Evolutionary conservation across 768 basidiomycete species (phyloP).

Genomic region (Rhodotorula sphaerocarpa): DNA sequence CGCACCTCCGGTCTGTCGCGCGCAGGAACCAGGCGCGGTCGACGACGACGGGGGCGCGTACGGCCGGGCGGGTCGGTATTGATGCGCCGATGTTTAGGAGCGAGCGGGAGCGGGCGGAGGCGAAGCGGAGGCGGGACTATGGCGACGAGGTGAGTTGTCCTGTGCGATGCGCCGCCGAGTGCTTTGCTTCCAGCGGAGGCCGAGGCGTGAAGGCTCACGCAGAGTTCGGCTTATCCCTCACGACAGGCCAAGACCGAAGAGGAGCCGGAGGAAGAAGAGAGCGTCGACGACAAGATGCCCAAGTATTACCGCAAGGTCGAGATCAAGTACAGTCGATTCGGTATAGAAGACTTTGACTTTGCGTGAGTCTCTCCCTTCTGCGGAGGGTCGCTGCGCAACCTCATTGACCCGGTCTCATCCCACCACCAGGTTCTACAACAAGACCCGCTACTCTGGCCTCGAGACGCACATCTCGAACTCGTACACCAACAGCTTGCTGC

Average conservation of each 20-base stretch:
- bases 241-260: conserved; percentile 3
- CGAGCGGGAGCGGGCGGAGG: conserved; percentile 53
- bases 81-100: conserved; percentile 61
- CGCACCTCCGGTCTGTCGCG: conserved; percentile 60
- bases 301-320: conserved; percentile 81
- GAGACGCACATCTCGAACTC: conserved; percentile 97
- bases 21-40: conserved; percentile 67
- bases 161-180: too few species aligned
- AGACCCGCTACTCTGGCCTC: conserved; percentile 77
- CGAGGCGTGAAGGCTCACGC: too few species aligned
- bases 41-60: conserved; percentile 52
- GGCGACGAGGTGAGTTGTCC: conserved; percentile 12
- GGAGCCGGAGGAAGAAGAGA: conserved; percentile 21
- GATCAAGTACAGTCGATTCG: conserved; percentile 97
- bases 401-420: conserved; percentile 7
- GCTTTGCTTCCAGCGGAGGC: too few species aligned
- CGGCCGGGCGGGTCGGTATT: conserved; percentile 44
- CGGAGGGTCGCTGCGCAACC: too few species aligned
- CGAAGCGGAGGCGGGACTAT: conserved; percentile 22
- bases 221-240: not conserved
- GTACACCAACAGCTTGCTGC: conserved; percentile 83
- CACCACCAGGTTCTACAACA: conserved; percentile 73
- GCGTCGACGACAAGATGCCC: conserved; percentile 49
- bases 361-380: conserved; percentile 50
- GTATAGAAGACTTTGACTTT: conserved; percentile 98